Conservation (phyloP, 2,329 filamentous ascomycete species). For the Claviceps sp. region DNA sequence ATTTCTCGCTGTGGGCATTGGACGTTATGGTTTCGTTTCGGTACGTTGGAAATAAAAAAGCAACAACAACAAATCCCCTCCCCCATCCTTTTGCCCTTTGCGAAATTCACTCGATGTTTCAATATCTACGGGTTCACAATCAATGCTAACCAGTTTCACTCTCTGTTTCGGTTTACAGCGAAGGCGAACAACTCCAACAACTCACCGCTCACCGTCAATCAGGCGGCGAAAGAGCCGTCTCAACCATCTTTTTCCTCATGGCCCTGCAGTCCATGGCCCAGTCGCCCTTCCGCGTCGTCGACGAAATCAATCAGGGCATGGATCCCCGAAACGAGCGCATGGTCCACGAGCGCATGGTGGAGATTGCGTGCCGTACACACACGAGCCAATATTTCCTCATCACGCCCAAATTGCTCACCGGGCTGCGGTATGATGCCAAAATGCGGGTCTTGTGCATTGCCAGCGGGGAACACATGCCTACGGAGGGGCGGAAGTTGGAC, state of each 20-base stretch:
- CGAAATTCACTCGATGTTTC: not conserved
- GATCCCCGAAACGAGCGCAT: conserved; percentile 96
- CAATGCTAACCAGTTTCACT: not conserved
- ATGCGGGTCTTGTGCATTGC: conserved; percentile 94
- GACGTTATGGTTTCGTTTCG: conserved; percentile 93
- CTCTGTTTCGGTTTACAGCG: conserved; percentile 28
- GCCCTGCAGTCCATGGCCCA: conserved; percentile 86
- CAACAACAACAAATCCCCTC: not conserved
- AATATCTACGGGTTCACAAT: not conserved
- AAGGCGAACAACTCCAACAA: conserved; percentile 69
- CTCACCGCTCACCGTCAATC: conserved; percentile 90
- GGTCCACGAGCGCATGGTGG: conserved; percentile 95
- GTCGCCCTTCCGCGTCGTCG: conserved; percentile 92
- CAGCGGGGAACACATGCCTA: conserved; percentile 63
- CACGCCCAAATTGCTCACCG: conserved; percentile 84
- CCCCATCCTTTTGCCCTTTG: not conserved
- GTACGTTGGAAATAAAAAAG: conserved; percentile 30
- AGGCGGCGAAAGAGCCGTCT: conserved; percentile 88
- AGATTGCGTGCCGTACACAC: conserved; percentile 81
- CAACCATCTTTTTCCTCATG: conserved; percentile 98
- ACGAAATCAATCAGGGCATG: conserved; percentile 99
- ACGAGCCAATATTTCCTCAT: conserved; percentile 89
- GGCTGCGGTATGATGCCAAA: conserved; percentile 71
- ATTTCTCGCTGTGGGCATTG: conserved; percentile 90
- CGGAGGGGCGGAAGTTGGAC: conserved; percentile 36